These are phyloP conservation scores for Phytophthora cryptogea DNA, from an alignment of 352 stramenopile species.

Conservation along the genomic window DNA sequence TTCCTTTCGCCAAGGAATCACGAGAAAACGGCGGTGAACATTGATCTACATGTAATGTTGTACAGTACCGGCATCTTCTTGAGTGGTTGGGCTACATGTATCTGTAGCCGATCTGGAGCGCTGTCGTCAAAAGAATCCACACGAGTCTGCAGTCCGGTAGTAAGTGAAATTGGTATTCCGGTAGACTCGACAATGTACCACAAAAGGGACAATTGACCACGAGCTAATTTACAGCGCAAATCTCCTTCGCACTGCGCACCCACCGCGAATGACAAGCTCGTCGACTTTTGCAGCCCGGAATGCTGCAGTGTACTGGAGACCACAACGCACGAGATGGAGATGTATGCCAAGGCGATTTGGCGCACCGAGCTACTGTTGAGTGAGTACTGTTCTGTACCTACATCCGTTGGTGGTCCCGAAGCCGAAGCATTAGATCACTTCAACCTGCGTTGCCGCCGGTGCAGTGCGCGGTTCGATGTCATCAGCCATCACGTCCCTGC, in stretches of 20 bases:
- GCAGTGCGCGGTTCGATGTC: neutral
- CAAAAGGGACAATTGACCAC: neutral
- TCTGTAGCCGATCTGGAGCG: too few species aligned
- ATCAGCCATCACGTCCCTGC: slow-evolving; percentile 10
- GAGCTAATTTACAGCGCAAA: neutral
- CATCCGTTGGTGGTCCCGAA: neutral
- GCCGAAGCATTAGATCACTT: neutral
- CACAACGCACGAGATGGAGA: neutral
- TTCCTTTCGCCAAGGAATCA: slow-evolving; percentile 7
- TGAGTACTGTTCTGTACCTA: too few species aligned
- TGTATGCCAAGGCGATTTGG: neutral
- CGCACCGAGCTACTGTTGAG: too few species aligned
- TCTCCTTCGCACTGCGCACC: neutral
- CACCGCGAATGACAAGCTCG: too few species aligned
- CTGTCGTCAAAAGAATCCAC: neutral
- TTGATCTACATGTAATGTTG: too few species aligned
- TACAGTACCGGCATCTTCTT: too few species aligned
- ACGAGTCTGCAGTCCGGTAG: neutral
- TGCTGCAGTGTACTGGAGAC: neutral
- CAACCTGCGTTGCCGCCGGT: slow-evolving; percentile 4
- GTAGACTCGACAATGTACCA: neutral
- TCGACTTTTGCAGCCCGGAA: too few species aligned
- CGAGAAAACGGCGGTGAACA: neutral
- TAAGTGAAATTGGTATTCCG: neutral
- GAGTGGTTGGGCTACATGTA: too few species aligned